Conservation (phyloP, 2,329 filamentous ascomycete species). For the Aspergillus oerlinghausenensis region DNA sequence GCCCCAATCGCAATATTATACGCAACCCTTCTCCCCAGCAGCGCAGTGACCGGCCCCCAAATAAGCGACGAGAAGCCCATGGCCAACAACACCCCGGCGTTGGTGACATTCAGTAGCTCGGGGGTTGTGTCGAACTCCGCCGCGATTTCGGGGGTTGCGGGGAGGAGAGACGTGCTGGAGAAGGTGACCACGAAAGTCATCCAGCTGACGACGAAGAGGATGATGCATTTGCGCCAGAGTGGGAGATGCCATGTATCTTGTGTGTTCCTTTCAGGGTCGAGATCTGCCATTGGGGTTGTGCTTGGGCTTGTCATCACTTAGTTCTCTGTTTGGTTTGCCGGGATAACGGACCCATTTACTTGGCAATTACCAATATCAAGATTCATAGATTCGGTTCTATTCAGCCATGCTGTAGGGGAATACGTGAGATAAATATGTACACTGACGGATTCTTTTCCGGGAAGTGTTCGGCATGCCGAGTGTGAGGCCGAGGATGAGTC, state of each 20-base stretch:
- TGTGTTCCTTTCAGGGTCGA: conserved; percentile 13
- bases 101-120: conserved; percentile 34
- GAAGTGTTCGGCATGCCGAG: conserved; percentile 10
- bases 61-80: conserved; percentile 37
- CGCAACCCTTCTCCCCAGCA: conserved; percentile 27
- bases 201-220: conserved; percentile 41
- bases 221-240: conserved; percentile 37
- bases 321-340: conserved; percentile 5
- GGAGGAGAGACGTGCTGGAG: conserved; percentile 40
- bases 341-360: background rate
- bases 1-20: conserved; percentile 34
- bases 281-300: conserved; percentile 11
- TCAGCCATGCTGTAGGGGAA: background rate
- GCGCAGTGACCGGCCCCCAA: conserved; percentile 29
- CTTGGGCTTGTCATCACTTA: conserved; percentile 13
- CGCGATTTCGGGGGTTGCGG: conserved; percentile 39
- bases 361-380: background rate
- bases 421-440: conserved; percentile 1
- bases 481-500: conserved; percentile 11
- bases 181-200: conserved; percentile 40
- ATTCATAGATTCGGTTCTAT: background rate
- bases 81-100: conserved; percentile 34
- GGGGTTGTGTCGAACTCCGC: conserved; percentile 32
- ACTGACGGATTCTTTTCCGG: conserved; percentile 7
- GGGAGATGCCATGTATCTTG: conserved; percentile 16